phyloP scores from a whole-genome alignment of 2,329 filamentous ascomycete species.

The Aspergillus ochraceus region DNA sequence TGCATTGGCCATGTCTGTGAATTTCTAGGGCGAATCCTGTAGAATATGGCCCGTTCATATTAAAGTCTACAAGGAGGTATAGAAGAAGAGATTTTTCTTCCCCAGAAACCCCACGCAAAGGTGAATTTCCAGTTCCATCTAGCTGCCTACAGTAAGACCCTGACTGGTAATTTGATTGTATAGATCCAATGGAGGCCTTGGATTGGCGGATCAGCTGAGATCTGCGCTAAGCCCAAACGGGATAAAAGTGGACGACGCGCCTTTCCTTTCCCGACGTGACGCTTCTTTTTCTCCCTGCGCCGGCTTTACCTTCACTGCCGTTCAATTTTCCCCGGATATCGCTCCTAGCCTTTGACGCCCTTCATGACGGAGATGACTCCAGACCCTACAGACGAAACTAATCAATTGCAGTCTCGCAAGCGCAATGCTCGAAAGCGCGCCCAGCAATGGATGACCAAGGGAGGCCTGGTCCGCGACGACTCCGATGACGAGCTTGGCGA shows the following conservation, averaged over 20 bases:
- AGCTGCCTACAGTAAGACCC: too few species aligned
- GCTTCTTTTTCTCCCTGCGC: constrained; percentile 12
- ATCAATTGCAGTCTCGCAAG: constrained; percentile 14
- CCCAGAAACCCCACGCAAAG: too few species aligned
- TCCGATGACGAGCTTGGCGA: constrained; percentile 83
- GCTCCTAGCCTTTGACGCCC: not conserved
- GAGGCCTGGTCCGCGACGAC: constrained; percentile 70
- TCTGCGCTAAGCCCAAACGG: constrained; percentile 25
- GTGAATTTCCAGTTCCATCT: too few species aligned
- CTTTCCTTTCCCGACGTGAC: constrained; percentile 22
- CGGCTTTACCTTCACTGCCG: not conserved
- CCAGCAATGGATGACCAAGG: constrained; percentile 55
- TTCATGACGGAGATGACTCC: constrained; percentile 18
- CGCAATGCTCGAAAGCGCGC: constrained; percentile 37
- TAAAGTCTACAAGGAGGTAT: too few species aligned
- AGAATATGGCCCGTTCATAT: too few species aligned
- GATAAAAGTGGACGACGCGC: constrained; percentile 37
- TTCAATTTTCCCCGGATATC: not conserved
- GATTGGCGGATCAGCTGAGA: constrained; percentile 15
- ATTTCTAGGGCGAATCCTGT: not conserved
- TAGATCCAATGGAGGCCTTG: constrained; percentile 2
- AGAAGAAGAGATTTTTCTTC: too few species aligned
- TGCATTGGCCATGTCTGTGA: not conserved
- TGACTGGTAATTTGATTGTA: not conserved
- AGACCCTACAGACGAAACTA: constrained; percentile 16